Evolutionary conservation across 805 yeast genomes (phyloP).

Genomic region (Ogataea trehaloabstinens): DNA sequence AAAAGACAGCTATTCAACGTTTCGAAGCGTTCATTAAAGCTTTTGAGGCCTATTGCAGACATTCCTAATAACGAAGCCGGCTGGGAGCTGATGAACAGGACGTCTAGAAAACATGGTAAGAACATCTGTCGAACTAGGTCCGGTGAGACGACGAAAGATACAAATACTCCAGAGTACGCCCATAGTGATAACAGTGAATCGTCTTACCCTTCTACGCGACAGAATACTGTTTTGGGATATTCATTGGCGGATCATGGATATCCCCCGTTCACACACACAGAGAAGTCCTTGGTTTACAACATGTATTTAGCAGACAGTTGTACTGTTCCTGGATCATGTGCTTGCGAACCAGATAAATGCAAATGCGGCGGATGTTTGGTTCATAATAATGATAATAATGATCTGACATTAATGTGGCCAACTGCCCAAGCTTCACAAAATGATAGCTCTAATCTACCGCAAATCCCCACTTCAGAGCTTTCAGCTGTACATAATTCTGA

Average conservation of each 20-base stretch:
- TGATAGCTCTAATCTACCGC: too few species aligned
- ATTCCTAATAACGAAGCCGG: constrained; percentile 33
- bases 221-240: too few species aligned
- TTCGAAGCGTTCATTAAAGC: constrained; percentile 30
- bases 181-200: too few species aligned
- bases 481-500: not conserved
- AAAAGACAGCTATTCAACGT: constrained; percentile 37
- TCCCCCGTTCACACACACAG: too few species aligned
- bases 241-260: too few species aligned
- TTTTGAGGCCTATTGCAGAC: constrained; percentile 34
- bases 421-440: too few species aligned
- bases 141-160: not conserved
- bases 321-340: constrained; percentile 34
- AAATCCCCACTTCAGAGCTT: too few species aligned
- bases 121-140: constrained; percentile 12
- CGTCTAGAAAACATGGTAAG: constrained; percentile 20
- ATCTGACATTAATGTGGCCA: too few species aligned
- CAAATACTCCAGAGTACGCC: too few species aligned
- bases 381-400: constrained; percentile 23
- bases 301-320: constrained; percentile 32
- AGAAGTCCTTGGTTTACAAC: constrained; percentile 22
- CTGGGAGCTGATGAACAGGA: constrained; percentile 26
- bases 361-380: constrained; percentile 31
- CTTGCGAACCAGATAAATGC: constrained; percentile 32
- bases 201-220: too few species aligned